These are phyloP conservation scores for Beauveria varroae DNA, from an alignment of 2,329 filamentous ascomycete genomes.

Conservation along the genomic window DNA sequence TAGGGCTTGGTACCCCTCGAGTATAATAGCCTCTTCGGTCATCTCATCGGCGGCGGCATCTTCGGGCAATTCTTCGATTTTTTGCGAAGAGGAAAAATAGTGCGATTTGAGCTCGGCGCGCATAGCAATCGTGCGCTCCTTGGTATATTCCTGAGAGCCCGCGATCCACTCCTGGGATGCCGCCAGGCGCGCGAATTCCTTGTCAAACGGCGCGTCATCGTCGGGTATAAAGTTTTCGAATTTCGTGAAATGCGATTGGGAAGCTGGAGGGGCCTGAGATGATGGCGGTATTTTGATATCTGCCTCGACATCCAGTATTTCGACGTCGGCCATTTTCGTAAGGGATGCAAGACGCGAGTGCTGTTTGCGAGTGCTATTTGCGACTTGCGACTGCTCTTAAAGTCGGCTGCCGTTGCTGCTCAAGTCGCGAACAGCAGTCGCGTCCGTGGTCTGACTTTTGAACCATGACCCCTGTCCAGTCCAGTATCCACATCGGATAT, in stretches of 20 bases:
- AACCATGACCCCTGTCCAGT: neutral
- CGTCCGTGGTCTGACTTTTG: neutral
- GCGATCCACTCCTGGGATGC: slow-evolving; percentile 24
- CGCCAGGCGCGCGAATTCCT: slow-evolving; percentile 25
- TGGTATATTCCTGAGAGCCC: slow-evolving; percentile 21
- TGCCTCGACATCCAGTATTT: neutral
- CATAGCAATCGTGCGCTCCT: slow-evolving; percentile 25
- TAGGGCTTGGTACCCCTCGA: slow-evolving; percentile 20
- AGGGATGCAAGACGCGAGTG: neutral
- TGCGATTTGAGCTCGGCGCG: slow-evolving; percentile 21
- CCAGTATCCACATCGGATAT: neutral
- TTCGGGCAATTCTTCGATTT: neutral
- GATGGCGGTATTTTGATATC: slow-evolving; percentile 8
- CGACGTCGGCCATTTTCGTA: neutral
- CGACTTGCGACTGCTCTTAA: no score
- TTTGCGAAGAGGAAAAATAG: slow-evolving; percentile 21
- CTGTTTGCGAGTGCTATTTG: no score
- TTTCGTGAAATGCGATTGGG: slow-evolving; percentile 25
- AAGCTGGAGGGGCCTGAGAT: slow-evolving; percentile 16
- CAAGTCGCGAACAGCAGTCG: neutral
- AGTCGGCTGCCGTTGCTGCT: no score
- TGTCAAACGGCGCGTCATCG: slow-evolving; percentile 21
- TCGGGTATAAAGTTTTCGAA: slow-evolving; percentile 23
- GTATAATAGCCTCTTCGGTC: slow-evolving; percentile 13
- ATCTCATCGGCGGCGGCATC: neutral